Percentiles rank a stretch among this genome's conserved stretches.
Conservation (phyloP, 768 basidiomycete species). For the Mycena amicta region DNA sequence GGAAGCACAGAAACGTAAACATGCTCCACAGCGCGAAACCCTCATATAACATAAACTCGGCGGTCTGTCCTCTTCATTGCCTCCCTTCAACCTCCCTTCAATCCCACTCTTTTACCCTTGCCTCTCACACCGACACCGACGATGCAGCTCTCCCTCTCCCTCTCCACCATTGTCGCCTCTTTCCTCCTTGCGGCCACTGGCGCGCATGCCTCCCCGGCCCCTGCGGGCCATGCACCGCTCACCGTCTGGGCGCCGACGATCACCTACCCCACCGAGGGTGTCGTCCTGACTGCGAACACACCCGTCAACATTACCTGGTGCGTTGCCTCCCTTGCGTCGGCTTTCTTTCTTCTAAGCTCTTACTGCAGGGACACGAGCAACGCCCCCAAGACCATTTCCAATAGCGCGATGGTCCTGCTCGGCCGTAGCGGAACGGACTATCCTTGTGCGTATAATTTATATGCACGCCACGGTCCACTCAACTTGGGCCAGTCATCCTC, state of each 20-base stretch:
- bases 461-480: neutral
- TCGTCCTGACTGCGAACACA: constrained; percentile 6
- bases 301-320: constrained; percentile 33
- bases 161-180: constrained; percentile 5
- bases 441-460: constrained; percentile 1
- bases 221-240: constrained; percentile 3
- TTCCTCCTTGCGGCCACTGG: neutral
- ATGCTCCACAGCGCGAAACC: no score
- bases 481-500: constrained; percentile 21
- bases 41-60: no score
- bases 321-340: constrained; percentile 12
- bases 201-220: neutral
- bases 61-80: no score
- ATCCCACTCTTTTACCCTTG: neutral
- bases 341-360: neutral
- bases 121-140: neutral
- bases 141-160: constrained; percentile 17
- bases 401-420: constrained; percentile 18
- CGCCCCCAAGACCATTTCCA: constrained; percentile 28
- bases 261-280: constrained; percentile 22
- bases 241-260: constrained; percentile 33
- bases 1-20: no score
- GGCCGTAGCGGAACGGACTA: constrained; percentile 12
- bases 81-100: neutral
- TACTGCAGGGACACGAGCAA: constrained; percentile 27